phyloP scores from a whole-genome alignment of 164 flowering plant genomes.

The Vitis riparia region DNA sequence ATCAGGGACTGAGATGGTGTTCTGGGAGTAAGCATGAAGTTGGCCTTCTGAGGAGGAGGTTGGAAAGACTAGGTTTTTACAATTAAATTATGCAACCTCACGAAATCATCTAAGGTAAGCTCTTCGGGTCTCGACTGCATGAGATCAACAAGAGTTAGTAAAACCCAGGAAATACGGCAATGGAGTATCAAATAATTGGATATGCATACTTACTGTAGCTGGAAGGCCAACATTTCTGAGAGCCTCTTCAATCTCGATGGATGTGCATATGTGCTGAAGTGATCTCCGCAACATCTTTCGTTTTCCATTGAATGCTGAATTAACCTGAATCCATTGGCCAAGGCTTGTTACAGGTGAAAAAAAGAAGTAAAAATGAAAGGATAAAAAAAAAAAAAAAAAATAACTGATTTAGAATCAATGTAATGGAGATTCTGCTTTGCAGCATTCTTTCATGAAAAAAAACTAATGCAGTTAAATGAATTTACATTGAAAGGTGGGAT shows the following conservation, averaged over 20 bases:
- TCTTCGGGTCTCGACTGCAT: constrained; percentile 90
- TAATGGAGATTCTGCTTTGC: too few relatives aligned
- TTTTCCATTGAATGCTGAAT: constrained; percentile 89
- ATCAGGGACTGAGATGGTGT: not conserved
- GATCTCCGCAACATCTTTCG: constrained; percentile 89
- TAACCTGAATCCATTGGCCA: constrained; percentile 48
- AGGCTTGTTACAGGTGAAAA: not conserved
- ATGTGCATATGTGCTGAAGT: constrained; percentile 67
- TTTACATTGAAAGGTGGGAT: too few relatives aligned
- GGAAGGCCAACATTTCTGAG: constrained; percentile 59
- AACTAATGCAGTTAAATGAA: too few relatives aligned
- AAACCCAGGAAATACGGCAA: not conserved
- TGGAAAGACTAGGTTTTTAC: constrained; percentile 22
- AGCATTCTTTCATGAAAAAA: too few relatives aligned
- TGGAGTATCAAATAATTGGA: not conserved
- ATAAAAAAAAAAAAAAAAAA: too few relatives aligned
- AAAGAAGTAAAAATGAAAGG: not conserved
- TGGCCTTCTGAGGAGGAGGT: not conserved
- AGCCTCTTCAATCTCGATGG: constrained; percentile 72
- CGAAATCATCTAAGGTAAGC: constrained; percentile 84
- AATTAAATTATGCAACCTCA: constrained; percentile 72
- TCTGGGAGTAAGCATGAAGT: not conserved
- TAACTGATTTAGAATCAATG: too few relatives aligned
- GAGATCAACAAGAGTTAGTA: not conserved
- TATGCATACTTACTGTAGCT: constrained; percentile 48